Evolutionary conservation across 2,329 filamentous ascomycete genomes (phyloP), one percentile per base, ranked within the genome.

Genomic region (Magnaporthiopsis incrustans): DNA sequence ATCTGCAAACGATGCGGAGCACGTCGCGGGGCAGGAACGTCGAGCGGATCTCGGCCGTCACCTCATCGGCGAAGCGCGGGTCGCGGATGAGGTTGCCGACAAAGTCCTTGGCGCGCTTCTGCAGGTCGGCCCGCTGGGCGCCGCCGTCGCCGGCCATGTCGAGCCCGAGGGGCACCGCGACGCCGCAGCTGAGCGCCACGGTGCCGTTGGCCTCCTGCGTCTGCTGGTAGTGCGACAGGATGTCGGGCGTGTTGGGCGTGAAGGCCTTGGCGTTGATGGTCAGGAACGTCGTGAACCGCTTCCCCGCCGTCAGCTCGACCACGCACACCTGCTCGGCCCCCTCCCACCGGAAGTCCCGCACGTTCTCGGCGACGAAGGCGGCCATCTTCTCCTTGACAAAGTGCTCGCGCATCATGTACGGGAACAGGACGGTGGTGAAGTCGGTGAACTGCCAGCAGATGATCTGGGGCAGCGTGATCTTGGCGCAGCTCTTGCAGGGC

Each of bases 361-460:
- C 77, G 65, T 83, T 82, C n/a, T 83, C 77, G 6, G 70, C 70
- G 26, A 83, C 69, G 69, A 84, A 85, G 58, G 69, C 71, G 12
- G 70, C 66, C 75, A 85, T 82, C 66, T 79, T 76, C 2, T 83
- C 81, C 67, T 79, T 81, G 59, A 72, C 73, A 65, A 86, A 78
- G 69, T 85, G 83, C 0, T 70, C 70, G 8, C 82, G 76, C 50
- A 85, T 79, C 64, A 84, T 79, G 11, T 74, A 74, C 5, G 83
- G 83, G 64, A 85, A 85, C 32, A 86, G 11, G 69, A 2, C 81
- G 76, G 0, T 76, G 75, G 10, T 81, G 65, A 86, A 86, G 69
- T 85, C 82, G 57, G 78, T 76, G 65, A 86, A 85, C 70, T 82
- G 82, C 83, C 83, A 85, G 73, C 83, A 86, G 30, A 86, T 76